These are phyloP conservation scores for Naganishia sp. DNA, from an alignment of 1,284 basidiomycete genomes.

Conservation along the genomic window DNA sequence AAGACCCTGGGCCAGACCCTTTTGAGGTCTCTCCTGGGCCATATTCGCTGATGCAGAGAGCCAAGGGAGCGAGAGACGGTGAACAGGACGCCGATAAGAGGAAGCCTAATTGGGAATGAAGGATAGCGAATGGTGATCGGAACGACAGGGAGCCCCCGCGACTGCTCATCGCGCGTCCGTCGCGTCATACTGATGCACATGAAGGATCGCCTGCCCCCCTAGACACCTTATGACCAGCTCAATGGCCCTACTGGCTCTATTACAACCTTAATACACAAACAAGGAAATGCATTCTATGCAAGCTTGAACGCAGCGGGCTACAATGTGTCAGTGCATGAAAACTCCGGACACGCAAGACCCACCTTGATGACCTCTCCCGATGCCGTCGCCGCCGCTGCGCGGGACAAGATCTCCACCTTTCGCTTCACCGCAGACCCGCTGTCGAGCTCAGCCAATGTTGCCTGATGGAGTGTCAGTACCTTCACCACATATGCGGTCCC, in stretches of 20 bases:
- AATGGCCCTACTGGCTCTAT: too few species aligned
- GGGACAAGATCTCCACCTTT: constrained; percentile 12
- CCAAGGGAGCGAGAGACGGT: too few species aligned
- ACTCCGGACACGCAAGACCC: not conserved
- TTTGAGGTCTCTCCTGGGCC: constrained; percentile 12
- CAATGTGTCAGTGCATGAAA: not conserved
- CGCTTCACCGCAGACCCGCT: constrained; percentile 15
- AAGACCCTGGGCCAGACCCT: constrained; percentile 9
- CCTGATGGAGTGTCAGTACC: not conserved
- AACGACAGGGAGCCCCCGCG: not conserved
- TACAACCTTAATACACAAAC: too few species aligned
- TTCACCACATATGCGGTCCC: not conserved
- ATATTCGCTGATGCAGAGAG: not conserved
- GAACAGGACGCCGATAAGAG: too few species aligned
- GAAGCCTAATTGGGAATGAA: not conserved
- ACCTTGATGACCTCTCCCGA: constrained; percentile 21
- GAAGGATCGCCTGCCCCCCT: not conserved
- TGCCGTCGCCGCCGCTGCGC: not conserved
- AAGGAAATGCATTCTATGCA: not conserved
- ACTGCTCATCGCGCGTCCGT: not conserved
- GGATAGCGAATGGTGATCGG: not conserved
- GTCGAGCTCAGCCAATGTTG: constrained; percentile 14
- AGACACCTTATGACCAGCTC: too few species aligned
- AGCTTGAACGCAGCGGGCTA: constrained; percentile 24
- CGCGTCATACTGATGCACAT: not conserved